phyloP scores from a whole-genome alignment of 2,329 filamentous ascomycete species.

The Pyrenophora teres region DNA sequence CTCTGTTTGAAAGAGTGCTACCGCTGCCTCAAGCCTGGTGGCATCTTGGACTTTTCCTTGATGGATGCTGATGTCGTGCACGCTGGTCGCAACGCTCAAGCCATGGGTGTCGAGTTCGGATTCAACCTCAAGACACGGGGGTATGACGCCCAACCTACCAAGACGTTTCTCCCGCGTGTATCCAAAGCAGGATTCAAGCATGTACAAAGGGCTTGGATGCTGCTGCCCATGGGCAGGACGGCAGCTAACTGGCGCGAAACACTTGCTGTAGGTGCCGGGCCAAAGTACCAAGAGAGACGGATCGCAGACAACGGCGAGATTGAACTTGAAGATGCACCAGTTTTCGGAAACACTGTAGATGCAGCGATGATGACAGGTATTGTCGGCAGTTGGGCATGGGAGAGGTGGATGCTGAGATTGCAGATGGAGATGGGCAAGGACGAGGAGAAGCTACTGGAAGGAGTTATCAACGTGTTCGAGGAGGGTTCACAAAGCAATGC shows the following conservation, averaged over 20 bases:
- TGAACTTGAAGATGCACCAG: constrained; percentile 32
- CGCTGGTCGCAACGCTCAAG: constrained; percentile 76
- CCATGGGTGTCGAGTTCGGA: constrained; percentile 87
- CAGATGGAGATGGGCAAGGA: constrained; percentile 82
- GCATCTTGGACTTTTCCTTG: constrained; percentile 87
- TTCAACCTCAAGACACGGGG: constrained; percentile 87
- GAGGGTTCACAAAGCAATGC: constrained; percentile 63
- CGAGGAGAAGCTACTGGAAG: constrained; percentile 58
- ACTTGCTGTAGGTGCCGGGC: constrained; percentile 42
- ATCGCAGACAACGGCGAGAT: constrained; percentile 46
- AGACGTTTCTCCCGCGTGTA: constrained; percentile 77
- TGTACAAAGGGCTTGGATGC: constrained; percentile 84
- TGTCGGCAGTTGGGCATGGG: constrained; percentile 88
- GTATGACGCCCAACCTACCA: constrained; percentile 85
- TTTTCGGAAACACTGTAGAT: constrained; percentile 61
- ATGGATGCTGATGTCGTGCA: constrained; percentile 91
- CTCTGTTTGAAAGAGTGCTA: constrained; percentile 82
- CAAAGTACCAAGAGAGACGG: constrained; percentile 39
- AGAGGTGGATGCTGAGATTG: constrained; percentile 90
- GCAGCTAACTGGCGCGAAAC: constrained; percentile 46
- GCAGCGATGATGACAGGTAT: constrained; percentile 78
- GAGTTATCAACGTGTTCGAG: constrained; percentile 62
- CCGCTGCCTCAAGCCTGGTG: constrained; percentile 89
- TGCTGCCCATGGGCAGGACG: constrained; percentile 75
- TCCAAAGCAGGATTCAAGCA: constrained; percentile 76